phyloP scores from a whole-genome alignment of 305 asterid species.

The Fraxinus angustifolia region DNA sequence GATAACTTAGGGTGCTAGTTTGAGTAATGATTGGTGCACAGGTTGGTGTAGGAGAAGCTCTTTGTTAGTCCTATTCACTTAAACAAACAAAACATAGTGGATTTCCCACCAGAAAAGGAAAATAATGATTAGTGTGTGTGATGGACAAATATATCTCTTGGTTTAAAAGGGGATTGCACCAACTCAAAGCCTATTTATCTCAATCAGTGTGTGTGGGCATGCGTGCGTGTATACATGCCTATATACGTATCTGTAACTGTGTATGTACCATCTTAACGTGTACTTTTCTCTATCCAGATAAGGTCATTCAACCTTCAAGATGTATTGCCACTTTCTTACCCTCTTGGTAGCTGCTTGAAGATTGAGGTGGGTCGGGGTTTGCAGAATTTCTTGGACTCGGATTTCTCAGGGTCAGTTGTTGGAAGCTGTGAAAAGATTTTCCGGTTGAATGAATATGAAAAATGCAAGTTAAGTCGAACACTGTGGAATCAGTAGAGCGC shows the following conservation, averaged over 20 bases:
- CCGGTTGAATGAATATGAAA: not conserved
- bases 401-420: not conserved
- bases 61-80: constrained; percentile 33
- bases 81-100: constrained; percentile 49
- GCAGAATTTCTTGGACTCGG: not conserved
- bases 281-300: constrained; percentile 5
- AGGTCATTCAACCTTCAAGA: not conserved
- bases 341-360: not conserved
- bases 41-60: constrained; percentile 23
- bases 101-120: constrained; percentile 40
- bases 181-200: not conserved
- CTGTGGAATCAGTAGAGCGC: not conserved
- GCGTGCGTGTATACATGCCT: constrained; percentile 11
- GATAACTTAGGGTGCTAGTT: not conserved
- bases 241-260: constrained; percentile 10
- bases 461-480: not conserved
- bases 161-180: constrained; percentile 13
- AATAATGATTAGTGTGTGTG: constrained; percentile 31
- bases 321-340: not conserved
- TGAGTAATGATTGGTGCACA: constrained; percentile 30
- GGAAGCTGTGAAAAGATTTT: not conserved
- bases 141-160: constrained; percentile 27
- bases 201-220: not conserved
- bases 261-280: not conserved
- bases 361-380: not conserved